Evolutionary conservation across 169 alveolate species (phyloP).

Genomic region (Cryptosporidium canis): DNA sequence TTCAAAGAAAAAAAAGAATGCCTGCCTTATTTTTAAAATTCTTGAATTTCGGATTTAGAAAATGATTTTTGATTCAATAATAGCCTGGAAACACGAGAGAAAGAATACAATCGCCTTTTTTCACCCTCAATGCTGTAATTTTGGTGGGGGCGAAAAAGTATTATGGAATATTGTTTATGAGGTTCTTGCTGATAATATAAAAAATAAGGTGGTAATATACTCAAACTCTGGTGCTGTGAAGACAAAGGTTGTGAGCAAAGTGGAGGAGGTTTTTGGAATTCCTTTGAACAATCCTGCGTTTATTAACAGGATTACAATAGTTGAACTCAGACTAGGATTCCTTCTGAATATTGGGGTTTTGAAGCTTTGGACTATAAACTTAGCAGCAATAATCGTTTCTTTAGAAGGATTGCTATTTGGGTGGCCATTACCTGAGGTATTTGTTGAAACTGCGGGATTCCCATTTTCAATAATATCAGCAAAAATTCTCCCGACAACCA

Average conservation of each 20-base stretch:
- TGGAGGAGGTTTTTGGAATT: background rate
- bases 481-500: constrained; percentile 32
- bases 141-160: constrained; percentile 76
- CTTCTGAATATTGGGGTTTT: background rate
- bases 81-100: constrained; percentile 24
- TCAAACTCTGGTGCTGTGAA: background rate
- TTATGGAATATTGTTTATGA: constrained; percentile 70
- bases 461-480: constrained; percentile 55
- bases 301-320: constrained; percentile 19
- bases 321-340: constrained; percentile 5
- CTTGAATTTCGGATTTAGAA: background rate
- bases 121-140: constrained; percentile 70
- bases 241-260: background rate
- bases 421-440: constrained; percentile 53
- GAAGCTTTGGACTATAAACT: constrained; percentile 24
- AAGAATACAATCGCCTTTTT: constrained; percentile 54
- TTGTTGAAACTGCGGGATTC: constrained; percentile 69
- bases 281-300: constrained; percentile 1
- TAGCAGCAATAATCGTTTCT: constrained; percentile 48
- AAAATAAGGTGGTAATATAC: constrained; percentile 26
- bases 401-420: constrained; percentile 21
- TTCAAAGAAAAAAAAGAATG: background rate
- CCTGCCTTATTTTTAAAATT: background rate
- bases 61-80: background rate
- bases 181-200: background rate